phyloP scores from a whole-genome alignment of 2,329 filamentous ascomycete species.

The Apiospora saccharicola region DNA sequence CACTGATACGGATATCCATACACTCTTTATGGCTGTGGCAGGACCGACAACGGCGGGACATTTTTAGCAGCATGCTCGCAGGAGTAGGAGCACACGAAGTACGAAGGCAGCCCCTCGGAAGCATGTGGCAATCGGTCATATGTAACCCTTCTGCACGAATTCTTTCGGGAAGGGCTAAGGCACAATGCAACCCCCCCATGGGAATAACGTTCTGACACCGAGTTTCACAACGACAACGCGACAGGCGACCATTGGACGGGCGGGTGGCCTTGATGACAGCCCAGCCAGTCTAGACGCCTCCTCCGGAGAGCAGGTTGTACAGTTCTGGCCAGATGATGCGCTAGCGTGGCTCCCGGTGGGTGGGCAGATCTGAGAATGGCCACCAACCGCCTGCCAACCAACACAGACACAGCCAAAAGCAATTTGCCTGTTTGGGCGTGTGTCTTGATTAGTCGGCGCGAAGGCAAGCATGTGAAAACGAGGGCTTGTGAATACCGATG shows the following conservation, averaged over 20 bases:
- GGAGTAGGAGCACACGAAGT: not conserved
- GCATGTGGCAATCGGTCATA: slow-evolving; percentile 18
- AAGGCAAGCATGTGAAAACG: slow-evolving; percentile 4
- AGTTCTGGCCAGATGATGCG: slow-evolving; percentile 14
- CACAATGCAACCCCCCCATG: slow-evolving; percentile 13
- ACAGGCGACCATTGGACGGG: slow-evolving; percentile 12
- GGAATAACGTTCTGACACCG: slow-evolving; percentile 17
- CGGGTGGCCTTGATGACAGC: not conserved
- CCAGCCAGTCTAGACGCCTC: slow-evolving; percentile 12
- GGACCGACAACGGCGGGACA: not conserved
- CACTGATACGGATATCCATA: not conserved
- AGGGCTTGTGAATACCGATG: not conserved
- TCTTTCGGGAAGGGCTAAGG: slow-evolving; percentile 4
- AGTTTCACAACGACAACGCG: slow-evolving; percentile 17
- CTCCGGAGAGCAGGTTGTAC: not conserved
- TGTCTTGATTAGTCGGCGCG: slow-evolving; percentile 6
- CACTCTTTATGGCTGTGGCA: slow-evolving; percentile 6
- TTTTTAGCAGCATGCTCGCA: not conserved
- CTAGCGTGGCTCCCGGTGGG: not conserved
- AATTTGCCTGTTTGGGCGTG: not conserved
- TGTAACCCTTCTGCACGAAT: slow-evolving; percentile 13
- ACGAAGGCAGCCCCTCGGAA: not conserved
- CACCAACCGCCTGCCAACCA: slow-evolving; percentile 15
- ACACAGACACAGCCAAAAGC: not conserved
- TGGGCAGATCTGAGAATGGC: slow-evolving; percentile 2